phyloP scores from a whole-genome alignment of 345 rosid species.

The Bruguiera parviflora region DNA sequence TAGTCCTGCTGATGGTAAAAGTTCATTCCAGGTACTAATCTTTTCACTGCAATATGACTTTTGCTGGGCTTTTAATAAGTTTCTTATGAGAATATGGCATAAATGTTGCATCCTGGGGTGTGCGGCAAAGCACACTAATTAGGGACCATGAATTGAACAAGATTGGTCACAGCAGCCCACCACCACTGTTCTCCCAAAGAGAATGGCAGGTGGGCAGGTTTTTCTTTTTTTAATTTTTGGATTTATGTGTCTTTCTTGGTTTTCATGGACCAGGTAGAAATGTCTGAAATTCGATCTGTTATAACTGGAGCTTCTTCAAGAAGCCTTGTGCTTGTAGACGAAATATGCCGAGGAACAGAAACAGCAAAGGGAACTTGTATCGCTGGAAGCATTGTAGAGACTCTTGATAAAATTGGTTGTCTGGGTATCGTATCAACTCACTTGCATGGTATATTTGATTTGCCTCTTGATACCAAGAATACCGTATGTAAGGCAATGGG shows the following conservation, averaged over 20 bases:
- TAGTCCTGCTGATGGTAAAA: constrained; percentile 95
- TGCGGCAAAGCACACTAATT: no score
- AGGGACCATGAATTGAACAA: no score
- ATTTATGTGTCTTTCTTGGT: background rate
- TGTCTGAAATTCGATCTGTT: constrained; percentile 87
- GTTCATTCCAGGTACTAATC: constrained; percentile 81
- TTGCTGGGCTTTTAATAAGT: background rate
- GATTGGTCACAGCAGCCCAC: no score
- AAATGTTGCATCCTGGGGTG: no score
- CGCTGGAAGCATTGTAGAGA: constrained; percentile 88
- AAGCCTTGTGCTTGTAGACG: constrained; percentile 91
- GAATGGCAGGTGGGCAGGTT: no score
- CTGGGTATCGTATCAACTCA: constrained; percentile 93
- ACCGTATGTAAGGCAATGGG: constrained; percentile 80
- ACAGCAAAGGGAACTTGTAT: constrained; percentile 94
- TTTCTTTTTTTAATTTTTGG: no score
- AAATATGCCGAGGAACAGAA: constrained; percentile 98
- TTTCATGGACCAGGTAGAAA: constrained; percentile 65
- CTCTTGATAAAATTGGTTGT: constrained; percentile 73
- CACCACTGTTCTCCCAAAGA: no score
- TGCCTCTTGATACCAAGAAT: constrained; percentile 64
- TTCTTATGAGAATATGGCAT: no score
- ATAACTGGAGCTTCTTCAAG: constrained; percentile 64
- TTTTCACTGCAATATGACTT: background rate
- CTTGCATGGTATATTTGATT: constrained; percentile 77